A percentile compares a stretch with the other conserved stretches of the same genome.
phyloP scores from a whole-genome alignment of 495 filamentous ascomycete genomes.

The Daldinia childiae region DNA sequence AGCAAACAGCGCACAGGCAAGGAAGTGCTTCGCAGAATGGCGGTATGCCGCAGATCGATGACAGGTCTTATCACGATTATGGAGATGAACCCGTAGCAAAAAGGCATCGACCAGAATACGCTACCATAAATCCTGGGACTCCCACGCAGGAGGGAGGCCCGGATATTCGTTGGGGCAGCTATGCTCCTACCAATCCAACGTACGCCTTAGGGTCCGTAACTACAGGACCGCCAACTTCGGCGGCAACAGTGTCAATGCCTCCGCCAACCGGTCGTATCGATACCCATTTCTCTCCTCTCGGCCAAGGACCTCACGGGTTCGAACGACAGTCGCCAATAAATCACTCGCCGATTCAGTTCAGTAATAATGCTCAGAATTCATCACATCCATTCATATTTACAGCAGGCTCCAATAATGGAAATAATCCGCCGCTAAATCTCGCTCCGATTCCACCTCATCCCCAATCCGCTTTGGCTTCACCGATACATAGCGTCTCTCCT shows the following conservation, averaged over 20 bases:
- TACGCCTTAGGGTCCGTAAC: constrained; percentile 45
- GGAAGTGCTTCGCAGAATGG: constrained; percentile 39
- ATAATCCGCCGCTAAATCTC: constrained; percentile 44
- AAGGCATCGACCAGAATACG: constrained; percentile 44
- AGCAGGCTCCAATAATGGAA: constrained; percentile 36
- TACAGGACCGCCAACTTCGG: constrained; percentile 42
- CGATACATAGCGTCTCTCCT: constrained; percentile 45
- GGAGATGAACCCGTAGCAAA: constrained; percentile 43
- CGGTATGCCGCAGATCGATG: constrained; percentile 39
- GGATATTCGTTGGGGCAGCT: constrained; percentile 45
- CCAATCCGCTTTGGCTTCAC: constrained; percentile 42
- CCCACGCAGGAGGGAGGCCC: constrained; percentile 41
- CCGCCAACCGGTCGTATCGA: constrained; percentile 45
- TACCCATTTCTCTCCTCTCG: constrained; percentile 45
- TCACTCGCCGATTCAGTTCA: constrained; percentile 45
- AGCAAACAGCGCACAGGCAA: constrained; percentile 36
- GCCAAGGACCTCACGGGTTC: constrained; percentile 39
- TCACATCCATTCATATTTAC: constrained; percentile 46
- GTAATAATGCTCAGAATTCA: constrained; percentile 35
- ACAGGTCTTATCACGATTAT: constrained; percentile 45
- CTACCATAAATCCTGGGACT: constrained; percentile 35
- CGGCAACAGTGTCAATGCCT: constrained; percentile 46
- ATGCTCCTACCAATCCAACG: constrained; percentile 31
- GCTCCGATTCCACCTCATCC: constrained; percentile 44
- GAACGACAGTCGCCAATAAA: constrained; percentile 46